These are phyloP conservation scores for Pyrenophora graminea DNA, from an alignment of 2,329 filamentous ascomycete genomes.

Conservation along the genomic window DNA sequence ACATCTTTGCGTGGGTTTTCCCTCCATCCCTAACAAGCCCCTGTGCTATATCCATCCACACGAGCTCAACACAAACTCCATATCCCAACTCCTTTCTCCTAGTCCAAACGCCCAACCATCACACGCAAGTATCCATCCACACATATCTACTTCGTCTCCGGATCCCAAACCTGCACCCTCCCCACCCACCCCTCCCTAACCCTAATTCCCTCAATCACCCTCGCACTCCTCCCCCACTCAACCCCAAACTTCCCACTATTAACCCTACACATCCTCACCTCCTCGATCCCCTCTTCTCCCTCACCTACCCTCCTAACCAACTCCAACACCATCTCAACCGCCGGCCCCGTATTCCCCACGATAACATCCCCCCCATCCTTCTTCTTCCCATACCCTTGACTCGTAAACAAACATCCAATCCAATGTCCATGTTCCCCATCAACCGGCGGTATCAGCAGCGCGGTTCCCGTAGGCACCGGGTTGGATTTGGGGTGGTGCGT, in stretches of 20 bases:
- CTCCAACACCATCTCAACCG: slow-evolving; percentile 55
- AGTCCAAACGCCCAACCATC: too few species aligned
- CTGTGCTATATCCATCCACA: too few species aligned
- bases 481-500: slow-evolving; percentile 25
- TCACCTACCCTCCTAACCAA: slow-evolving; percentile 41
- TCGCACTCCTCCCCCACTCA: slow-evolving; percentile 56
- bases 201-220: slow-evolving; percentile 43
- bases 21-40: too few species aligned
- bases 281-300: slow-evolving; percentile 7
- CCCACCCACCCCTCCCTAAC: slow-evolving; percentile 28
- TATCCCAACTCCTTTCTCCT: too few species aligned
- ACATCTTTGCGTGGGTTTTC: too few species aligned
- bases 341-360: slow-evolving; percentile 53
- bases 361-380: slow-evolving; percentile 53
- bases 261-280: slow-evolving; percentile 58
- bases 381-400: slow-evolving; percentile 51
- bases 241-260: slow-evolving; percentile 63
- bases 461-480: slow-evolving; percentile 50
- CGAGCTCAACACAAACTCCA: too few species aligned
- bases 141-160: background rate
- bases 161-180: slow-evolving; percentile 36
- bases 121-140: too few species aligned
- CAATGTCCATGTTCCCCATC: slow-evolving; percentile 51
- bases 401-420: slow-evolving; percentile 65
- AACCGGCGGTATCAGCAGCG: slow-evolving; percentile 59